Evolutionary conservation across 345 rosid species (phyloP).

Genomic region (Durio zibethinus): DNA sequence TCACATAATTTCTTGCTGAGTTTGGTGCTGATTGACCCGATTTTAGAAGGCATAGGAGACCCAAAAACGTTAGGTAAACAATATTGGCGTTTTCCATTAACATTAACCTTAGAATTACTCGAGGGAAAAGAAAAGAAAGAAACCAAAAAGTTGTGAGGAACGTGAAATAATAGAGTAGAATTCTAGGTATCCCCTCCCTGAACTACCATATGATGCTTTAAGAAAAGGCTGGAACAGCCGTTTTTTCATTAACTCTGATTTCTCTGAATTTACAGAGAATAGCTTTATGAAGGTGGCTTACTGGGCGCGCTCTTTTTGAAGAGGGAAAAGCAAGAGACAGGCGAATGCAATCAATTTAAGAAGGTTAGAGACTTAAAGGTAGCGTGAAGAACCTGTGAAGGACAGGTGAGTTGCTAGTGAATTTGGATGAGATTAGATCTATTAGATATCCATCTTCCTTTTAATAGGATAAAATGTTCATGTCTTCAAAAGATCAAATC

Average conservation of each 20-base stretch:
- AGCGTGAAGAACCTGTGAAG: conserved; percentile 1
- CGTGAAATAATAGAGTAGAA: not conserved
- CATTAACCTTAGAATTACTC: not conserved
- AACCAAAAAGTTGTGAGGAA: not conserved
- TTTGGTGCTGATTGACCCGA: conserved; percentile 14
- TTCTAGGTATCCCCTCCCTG: not conserved
- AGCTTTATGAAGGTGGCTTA: not conserved
- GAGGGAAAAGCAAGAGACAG: not conserved
- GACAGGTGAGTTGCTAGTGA: not conserved
- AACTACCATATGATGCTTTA: not conserved
- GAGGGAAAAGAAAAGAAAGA: not conserved
- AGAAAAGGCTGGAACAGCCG: not conserved
- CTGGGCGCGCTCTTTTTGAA: not conserved
- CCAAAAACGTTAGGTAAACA: not conserved
- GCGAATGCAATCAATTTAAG: not conserved
- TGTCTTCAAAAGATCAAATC: not conserved
- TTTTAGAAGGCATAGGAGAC: not conserved
- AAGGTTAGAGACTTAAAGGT: not conserved
- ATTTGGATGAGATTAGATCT: not conserved
- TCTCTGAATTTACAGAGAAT: not conserved
- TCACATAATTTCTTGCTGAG: conserved; percentile 32
- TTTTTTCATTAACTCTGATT: not conserved
- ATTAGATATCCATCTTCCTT: not conserved
- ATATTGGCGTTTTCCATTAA: conserved; percentile 6
- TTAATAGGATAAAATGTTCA: not conserved